Evolutionary conservation across 1,284 basidiomycete genomes (phyloP), one percentile per base, ranked within the genome.

Genomic region (Cutaneotrichosporon mucoides): DNA sequence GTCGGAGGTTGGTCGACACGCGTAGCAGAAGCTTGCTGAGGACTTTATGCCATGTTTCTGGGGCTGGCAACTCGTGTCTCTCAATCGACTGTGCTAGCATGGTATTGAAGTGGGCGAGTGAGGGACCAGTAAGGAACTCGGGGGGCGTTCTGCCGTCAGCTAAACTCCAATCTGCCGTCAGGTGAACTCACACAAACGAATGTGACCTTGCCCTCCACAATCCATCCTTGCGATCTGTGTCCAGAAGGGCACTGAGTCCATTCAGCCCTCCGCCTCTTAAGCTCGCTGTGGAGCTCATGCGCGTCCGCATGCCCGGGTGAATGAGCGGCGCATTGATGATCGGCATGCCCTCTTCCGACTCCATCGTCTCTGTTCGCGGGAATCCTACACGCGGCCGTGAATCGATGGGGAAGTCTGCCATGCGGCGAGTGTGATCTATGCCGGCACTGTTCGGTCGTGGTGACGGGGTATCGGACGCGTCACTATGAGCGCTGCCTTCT

Each of bases 41-140:
- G 0, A 86, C 87, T 56, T 87, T 85, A 72, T 93, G 90, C 93
- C 93, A 98, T 66, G 91, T 86, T 53, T 81, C 82, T 34, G 89
- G 76, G 61, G 90, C 86, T 1, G 89, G 86, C 15, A 96, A 87
- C 46, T 84, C 78, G 68, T 82, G 88, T 42, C 78, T 90, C 84
- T 79, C 68, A 38, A 82, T 75, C 1, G 73, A 75, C 63, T 98
- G 94, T 8, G 86, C 84, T 13, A 98, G 81, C 88, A 97, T 92
- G 57, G 86, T 82, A 56, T 89, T 87, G 57, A 95, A 84, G 77
- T 95, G 90, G 65, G 84, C 84, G 84, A 93, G 88, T 11, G 91
- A 93, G 11, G 87, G 86, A 4, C 87, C 80, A 66, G 91, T 90
- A 33, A 94, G 83, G 69, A 92, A 87, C 43, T 75, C 74, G 24